Conservation (phyloP, 768 basidiomycete genomes). For the Collybia sordida region DNA sequence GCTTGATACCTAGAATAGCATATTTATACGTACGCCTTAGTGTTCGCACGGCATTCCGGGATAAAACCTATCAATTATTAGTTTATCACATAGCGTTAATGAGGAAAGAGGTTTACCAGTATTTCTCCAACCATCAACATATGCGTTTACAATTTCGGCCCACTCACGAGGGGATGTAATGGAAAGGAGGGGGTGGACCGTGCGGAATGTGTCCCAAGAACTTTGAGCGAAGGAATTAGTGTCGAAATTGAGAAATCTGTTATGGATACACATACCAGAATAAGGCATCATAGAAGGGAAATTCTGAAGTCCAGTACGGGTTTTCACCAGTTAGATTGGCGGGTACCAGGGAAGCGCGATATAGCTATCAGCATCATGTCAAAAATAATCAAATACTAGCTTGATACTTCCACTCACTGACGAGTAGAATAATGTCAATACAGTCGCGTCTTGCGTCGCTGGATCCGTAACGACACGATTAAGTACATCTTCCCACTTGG, state of each 20-base stretch:
- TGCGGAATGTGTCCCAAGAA: slow-evolving; percentile 56
- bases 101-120: slow-evolving; percentile 29
- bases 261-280: slow-evolving; percentile 40
- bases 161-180: slow-evolving; percentile 43
- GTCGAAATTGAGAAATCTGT: not conserved
- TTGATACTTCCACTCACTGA: slow-evolving; percentile 29
- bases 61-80: slow-evolving; percentile 35
- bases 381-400: not conserved
- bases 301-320: slow-evolving; percentile 45
- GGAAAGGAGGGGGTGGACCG: slow-evolving; percentile 50
- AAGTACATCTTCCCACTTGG: slow-evolving; percentile 44
- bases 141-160: slow-evolving; percentile 46
- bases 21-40: slow-evolving; percentile 36
- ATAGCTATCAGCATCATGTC: slow-evolving; percentile 30
- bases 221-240: slow-evolving; percentile 19
- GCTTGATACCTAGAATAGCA: not conserved
- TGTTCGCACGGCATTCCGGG: slow-evolving; percentile 51
- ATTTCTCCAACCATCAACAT: slow-evolving; percentile 51
- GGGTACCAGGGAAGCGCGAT: slow-evolving; percentile 49
- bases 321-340: slow-evolving; percentile 51
- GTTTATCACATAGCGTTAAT: not conserved
- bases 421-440: slow-evolving; percentile 47
- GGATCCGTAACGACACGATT: slow-evolving; percentile 34
- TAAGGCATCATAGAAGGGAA: slow-evolving; percentile 50
- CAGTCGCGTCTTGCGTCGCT: slow-evolving; percentile 35